Evolutionary conservation across 257 asterid species (phyloP), one percentile per base, ranked within the genome.

Genomic region (Petunia axillaris): DNA sequence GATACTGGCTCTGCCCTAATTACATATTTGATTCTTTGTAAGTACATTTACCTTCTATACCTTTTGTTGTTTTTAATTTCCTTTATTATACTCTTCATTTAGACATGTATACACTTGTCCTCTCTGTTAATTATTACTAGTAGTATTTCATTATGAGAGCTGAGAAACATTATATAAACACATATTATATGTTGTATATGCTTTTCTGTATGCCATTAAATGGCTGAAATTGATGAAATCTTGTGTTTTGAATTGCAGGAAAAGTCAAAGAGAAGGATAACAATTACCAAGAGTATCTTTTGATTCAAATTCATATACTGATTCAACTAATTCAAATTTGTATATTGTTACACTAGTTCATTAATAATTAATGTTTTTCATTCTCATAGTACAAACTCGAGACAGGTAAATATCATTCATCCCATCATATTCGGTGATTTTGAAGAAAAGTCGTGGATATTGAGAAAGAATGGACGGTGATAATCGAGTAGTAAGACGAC

Each of bases 381-480:
- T 25, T 25, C 25, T 25, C 25, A 25, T 25, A 25, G 25, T 25
- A 25, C 25, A 25, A 25, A 25, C 25, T 25, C 25, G 25, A 25
- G 25, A 25, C 25, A 25, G 25, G 25, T 25, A 25, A 25, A 25
- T 25, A 25, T 25, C 25, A 25, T 25, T 25, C 25, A 25, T 25
- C 25, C 25, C 25, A 25, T 25, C 25, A 25, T 25, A 25, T 25
- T 25, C 25, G 25, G 25, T 25, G 25, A 25, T 25, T 25, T 25
- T 25, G 25, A 25, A 25, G 25, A 25, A 25, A 25, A 25, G 25
- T 25, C 25, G 25, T 83, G 87, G 25, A 54, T 2, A 4, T 66
- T 63, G 86, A 84, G 89, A 88, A 73, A 88, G 70, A 53, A 91
- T 93, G 98, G 90, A 91, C 87, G 89, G 92, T 77, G 68, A 54